Percentiles rank a stretch among this genome's conserved stretches.
Evolutionary conservation across 352 stramenopile species (phyloP).

Genomic region (Globisporangium abappressorium): DNA sequence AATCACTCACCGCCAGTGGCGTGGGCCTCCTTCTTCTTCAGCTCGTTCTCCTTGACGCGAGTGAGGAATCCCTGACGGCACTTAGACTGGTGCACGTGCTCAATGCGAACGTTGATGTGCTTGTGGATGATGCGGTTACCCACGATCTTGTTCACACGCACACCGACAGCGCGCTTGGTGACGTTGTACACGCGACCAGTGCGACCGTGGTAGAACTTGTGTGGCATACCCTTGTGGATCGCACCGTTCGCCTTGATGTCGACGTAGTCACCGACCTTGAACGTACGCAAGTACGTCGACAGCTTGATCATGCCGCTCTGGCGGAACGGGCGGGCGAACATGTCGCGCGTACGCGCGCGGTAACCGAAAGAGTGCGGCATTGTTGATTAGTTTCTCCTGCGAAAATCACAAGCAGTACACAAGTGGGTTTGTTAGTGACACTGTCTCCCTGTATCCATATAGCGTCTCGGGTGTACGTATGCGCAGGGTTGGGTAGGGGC

Average conservation of each 20-base stretch:
- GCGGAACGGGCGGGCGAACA: conserved; percentile 99
- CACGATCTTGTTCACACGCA: conserved; percentile 99
- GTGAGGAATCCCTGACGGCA: conserved; percentile 98
- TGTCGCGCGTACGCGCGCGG: conserved; percentile 98
- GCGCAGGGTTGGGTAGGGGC: neutral
- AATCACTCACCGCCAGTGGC: conserved; percentile 74
- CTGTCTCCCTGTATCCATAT: neutral
- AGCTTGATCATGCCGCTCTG: conserved; percentile 95
- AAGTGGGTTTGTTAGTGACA: conserved; percentile 21
- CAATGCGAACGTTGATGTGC: conserved; percentile 99
- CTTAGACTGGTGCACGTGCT: conserved; percentile 99
- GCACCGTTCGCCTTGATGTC: conserved; percentile 99
- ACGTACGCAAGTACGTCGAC: conserved; percentile 97
- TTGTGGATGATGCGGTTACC: conserved; percentile 99
- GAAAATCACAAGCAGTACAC: conserved; percentile 27
- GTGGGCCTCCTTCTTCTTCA: conserved; percentile 95
- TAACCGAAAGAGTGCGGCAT: conserved; percentile 99
- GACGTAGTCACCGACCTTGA: conserved; percentile 99
- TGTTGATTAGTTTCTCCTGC: conserved; percentile 44
- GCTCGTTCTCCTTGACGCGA: conserved; percentile 98
- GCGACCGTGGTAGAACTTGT: conserved; percentile 99
- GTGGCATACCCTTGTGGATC: conserved; percentile 99
- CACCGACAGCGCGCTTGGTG: conserved; percentile 97
- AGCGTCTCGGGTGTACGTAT: neutral
- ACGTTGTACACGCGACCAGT: conserved; percentile 99